A percentile compares a stretch with the other conserved stretches of the same genome.
Conservation (phyloP, 352 stramenopile genomes). For the Phytopythium vexans region DNA sequence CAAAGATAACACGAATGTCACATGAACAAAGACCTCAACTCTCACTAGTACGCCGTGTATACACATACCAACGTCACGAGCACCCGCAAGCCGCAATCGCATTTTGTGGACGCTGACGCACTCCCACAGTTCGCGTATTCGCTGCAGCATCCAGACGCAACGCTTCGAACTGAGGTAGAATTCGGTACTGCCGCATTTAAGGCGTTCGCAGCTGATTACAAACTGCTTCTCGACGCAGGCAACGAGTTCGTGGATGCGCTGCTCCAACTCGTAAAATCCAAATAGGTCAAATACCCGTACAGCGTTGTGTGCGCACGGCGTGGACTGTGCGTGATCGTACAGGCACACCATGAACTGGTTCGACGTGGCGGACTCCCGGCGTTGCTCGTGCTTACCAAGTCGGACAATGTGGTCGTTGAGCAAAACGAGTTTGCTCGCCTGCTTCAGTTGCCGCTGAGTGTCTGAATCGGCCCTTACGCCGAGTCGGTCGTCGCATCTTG, state of each 20-base stretch:
- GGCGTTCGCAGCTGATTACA: constrained; percentile 90
- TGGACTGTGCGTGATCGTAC: constrained; percentile 88
- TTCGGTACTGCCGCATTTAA: constrained; percentile 94
- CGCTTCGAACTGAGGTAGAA: constrained; percentile 85
- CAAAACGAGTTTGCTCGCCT: constrained; percentile 94
- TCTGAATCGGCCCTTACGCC: constrained; percentile 91
- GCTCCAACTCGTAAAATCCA: constrained; percentile 48
- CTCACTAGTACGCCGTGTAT: constrained; percentile 91
- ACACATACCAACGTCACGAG: constrained; percentile 93
- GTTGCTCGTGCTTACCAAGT: constrained; percentile 89
- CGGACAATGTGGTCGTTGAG: constrained; percentile 93
- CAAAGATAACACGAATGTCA: too few relatives aligned
- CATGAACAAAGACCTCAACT: constrained; percentile 90
- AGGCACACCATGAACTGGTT: constrained; percentile 89
- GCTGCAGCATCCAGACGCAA: constrained; percentile 76
- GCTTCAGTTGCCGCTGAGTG: constrained; percentile 96
- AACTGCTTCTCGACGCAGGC: constrained; percentile 59
- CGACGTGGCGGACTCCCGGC: constrained; percentile 77
- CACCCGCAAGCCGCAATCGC: constrained; percentile 74
- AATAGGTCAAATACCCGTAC: constrained; percentile 85
- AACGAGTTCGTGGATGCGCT: constrained; percentile 47
- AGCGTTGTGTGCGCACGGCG: constrained; percentile 88
- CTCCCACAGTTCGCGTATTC: constrained; percentile 71
- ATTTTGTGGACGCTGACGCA: constrained; percentile 73
- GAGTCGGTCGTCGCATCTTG: constrained; percentile 88